phyloP scores from a whole-genome alignment of 192 early-diverging fungal species.

The Coemansia sp. region DNA sequence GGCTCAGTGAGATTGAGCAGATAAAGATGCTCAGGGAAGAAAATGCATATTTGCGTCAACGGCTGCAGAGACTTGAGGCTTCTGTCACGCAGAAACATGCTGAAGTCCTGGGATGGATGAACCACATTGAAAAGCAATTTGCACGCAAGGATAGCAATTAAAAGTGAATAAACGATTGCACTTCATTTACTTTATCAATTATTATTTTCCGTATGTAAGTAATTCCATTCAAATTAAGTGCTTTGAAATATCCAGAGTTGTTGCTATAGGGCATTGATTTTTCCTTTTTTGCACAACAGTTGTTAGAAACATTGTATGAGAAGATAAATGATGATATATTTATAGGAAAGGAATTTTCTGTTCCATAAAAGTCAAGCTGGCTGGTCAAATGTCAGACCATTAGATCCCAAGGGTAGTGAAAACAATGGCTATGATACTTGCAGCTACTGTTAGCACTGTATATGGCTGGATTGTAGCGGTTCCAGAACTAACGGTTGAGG shows the following conservation, averaged over 20 bases:
- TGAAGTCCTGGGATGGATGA: slow-evolving; percentile 49
- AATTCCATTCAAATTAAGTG: background rate
- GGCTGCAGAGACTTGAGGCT: slow-evolving; percentile 39
- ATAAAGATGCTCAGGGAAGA: slow-evolving; percentile 38
- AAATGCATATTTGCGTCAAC: slow-evolving; percentile 32
- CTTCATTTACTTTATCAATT: background rate
- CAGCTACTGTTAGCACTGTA: background rate
- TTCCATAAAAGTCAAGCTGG: background rate
- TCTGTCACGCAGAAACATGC: slow-evolving; percentile 42
- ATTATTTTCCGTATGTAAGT: background rate
- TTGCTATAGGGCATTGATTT: too few species aligned
- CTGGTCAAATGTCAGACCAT: background rate
- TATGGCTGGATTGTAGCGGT: background rate
- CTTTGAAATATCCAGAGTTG: too few species aligned
- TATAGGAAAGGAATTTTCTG: background rate
- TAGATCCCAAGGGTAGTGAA: background rate
- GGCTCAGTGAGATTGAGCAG: slow-evolving; percentile 26
- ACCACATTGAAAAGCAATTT: slow-evolving; percentile 36
- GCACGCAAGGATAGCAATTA: slow-evolving; percentile 8
- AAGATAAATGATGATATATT: too few species aligned
- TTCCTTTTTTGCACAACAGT: too few species aligned
- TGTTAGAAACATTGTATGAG: too few species aligned
- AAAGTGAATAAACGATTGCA: background rate
- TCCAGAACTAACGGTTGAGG: background rate
- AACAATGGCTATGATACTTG: background rate